phyloP scores from a whole-genome alignment of 768 basidiomycete species.

The Rhodotorula diobovata region DNA sequence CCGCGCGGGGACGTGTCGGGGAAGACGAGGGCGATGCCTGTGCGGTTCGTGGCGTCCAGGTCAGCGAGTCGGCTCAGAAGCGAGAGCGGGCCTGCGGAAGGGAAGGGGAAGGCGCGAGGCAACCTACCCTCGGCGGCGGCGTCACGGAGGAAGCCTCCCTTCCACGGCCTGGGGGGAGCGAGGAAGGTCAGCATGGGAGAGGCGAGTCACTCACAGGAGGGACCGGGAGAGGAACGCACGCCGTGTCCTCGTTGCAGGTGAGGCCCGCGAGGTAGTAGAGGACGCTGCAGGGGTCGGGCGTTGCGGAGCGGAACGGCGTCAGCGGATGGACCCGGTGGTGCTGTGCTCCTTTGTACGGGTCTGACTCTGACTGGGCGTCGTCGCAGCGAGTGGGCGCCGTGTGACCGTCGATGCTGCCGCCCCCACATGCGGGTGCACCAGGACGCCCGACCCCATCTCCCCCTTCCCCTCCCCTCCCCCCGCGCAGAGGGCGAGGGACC shows the following conservation, averaged over 20 bases:
- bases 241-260: constrained; percentile 89
- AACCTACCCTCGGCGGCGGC: constrained; percentile 62
- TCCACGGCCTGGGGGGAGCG: constrained; percentile 64
- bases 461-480: too few species aligned
- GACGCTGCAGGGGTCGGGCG: constrained; percentile 49
- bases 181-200: not conserved
- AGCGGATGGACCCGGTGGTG: not conserved
- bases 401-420: too few species aligned
- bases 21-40: constrained; percentile 80
- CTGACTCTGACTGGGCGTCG: too few species aligned
- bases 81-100: not conserved
- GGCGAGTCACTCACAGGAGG: not conserved
- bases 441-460: too few species aligned
- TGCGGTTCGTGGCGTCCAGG: too few species aligned
- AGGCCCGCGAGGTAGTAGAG: constrained; percentile 80
- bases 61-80: too few species aligned
- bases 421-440: too few species aligned
- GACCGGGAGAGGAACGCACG: constrained; percentile 52
- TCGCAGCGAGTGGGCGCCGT: too few species aligned
- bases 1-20: constrained; percentile 95
- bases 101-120: not conserved
- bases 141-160: constrained; percentile 83
- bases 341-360: not conserved
- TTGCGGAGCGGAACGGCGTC: not conserved
- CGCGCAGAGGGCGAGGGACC: too few species aligned